Base-by-base conservation (phyloP, 805 yeast species). In the Wickerhamomyces mucosus region DNA sequence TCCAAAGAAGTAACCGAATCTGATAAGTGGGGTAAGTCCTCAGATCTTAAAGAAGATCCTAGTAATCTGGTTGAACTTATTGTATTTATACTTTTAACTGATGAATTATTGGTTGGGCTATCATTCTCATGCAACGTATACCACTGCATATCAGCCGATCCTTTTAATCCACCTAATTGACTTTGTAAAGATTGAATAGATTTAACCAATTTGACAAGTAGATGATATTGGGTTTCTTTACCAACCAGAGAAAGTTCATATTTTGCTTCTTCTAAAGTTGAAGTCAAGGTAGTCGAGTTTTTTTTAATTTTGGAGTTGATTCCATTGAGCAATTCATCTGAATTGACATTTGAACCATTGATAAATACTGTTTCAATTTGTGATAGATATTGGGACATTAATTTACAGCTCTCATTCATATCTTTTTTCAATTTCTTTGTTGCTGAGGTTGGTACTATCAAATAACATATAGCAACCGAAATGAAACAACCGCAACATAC, bases 81-180 rank as follows among this genome's bases (percentile, higher is more conserved):
- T 2, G 48, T 33, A 7, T 26, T 23, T 8, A 35, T 32, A 5
- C 24, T 21, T 7, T 6, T 7, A 11, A 7, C 12, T n/a, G 24
- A 21, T 6, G 24, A 21, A 11, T 19, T 18, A 5, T 15, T 7
- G 4, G 19, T 11, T 7, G 14, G 15, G 3, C 14, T 25, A 6
- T 19, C 33, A 17, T 30, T 31, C 43, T 45, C 61, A 33, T 63
- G 63, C 7, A 78, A 55, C 8, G 77, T 54, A 19, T 64, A 63
- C 65, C 73, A 65, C 46, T 77, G 80, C 62, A 78, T 78, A 37
- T 75, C 80, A 9, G 78, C 71, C 11, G 88, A 78, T 28, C 77
- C 67, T 38, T 72, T 60, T 40, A 83, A 57, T 1, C 89, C 89
- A 31, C 79, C 78, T 26, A 81, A 48, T 43, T 74, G 76, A 40